A percentile compares a stretch with the other conserved stretches of the same genome.
Evolutionary conservation across 768 basidiomycete species (phyloP).

Genomic region (Suillus americanus): DNA sequence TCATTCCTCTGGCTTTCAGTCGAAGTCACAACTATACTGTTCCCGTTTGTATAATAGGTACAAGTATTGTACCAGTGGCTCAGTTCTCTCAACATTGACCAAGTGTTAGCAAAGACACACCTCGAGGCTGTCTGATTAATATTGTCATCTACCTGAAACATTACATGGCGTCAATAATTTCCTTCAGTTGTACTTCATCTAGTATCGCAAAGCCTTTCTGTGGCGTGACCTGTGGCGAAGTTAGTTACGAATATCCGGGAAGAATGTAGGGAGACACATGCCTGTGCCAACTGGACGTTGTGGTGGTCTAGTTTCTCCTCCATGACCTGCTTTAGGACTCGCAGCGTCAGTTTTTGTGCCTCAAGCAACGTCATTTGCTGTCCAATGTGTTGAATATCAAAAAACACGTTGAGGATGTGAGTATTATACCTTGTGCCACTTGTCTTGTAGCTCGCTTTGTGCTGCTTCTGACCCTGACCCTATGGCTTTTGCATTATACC

Average conservation of each 20-base stretch:
- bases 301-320: slow-evolving; percentile 99
- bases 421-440: slow-evolving; percentile 82
- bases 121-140: background rate
- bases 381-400: slow-evolving; percentile 10
- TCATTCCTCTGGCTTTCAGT: background rate
- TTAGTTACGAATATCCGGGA: background rate
- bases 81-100: background rate
- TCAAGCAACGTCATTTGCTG: slow-evolving; percentile 91
- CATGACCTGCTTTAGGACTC: slow-evolving; percentile 98
- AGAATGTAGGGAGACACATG: slow-evolving; percentile 30
- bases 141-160: slow-evolving; percentile 9
- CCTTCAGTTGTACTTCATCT: slow-evolving; percentile 76
- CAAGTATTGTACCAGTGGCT: background rate
- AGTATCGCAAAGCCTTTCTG: slow-evolving; percentile 88
- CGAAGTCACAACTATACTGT: background rate
- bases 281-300: slow-evolving; percentile 97
- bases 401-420: slow-evolving; percentile 2
- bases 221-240: slow-evolving; percentile 63
- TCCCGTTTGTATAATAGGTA: background rate
- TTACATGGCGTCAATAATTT: slow-evolving; percentile 84
- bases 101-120: background rate
- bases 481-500: slow-evolving; percentile 97
- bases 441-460: slow-evolving; percentile 94
- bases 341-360: slow-evolving; percentile 83
- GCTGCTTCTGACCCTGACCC: slow-evolving; percentile 98